Conservation (phyloP, 2,329 filamentous ascomycete genomes). For the Aspergillus ruber region DNA sequence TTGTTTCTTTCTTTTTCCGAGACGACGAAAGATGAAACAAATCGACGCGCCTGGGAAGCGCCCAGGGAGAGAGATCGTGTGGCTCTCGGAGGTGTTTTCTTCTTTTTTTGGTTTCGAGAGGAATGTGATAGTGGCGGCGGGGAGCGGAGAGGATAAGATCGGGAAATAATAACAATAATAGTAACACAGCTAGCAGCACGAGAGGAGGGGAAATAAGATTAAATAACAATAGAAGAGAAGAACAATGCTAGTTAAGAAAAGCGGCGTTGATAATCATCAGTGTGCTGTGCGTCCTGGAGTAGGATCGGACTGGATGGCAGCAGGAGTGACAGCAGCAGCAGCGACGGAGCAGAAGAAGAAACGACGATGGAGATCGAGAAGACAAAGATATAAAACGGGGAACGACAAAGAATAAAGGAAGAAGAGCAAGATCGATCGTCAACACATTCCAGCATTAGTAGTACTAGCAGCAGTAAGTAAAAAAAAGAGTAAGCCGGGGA, state of each 20-base stretch:
- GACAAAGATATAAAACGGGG: too few relatives aligned
- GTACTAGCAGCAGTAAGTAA: too few relatives aligned
- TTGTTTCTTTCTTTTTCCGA: neutral
- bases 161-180: neutral
- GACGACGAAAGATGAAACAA: neutral
- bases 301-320: slow-evolving; percentile 2
- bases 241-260: slow-evolving; percentile 2
- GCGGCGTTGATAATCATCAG: neutral
- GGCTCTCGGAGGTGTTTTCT: too few relatives aligned
- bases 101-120: too few relatives aligned
- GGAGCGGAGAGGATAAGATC: neutral
- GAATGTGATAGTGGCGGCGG: neutral
- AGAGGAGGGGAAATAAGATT: slow-evolving; percentile 1
- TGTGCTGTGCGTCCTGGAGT: slow-evolving; percentile 1
- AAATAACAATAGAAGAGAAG: slow-evolving; percentile 5
- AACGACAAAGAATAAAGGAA: too few relatives aligned
- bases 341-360: too few relatives aligned
- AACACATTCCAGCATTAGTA: too few relatives aligned
- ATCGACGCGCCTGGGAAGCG: neutral
- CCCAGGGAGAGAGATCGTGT: neutral
- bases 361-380: too few relatives aligned
- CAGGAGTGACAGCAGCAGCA: too few relatives aligned
- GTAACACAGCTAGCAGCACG: neutral
- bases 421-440: too few relatives aligned
- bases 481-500: too few relatives aligned